Conservation (phyloP, 2,329 filamentous ascomycete genomes). For the Pseudomassariella vexata region DNA sequence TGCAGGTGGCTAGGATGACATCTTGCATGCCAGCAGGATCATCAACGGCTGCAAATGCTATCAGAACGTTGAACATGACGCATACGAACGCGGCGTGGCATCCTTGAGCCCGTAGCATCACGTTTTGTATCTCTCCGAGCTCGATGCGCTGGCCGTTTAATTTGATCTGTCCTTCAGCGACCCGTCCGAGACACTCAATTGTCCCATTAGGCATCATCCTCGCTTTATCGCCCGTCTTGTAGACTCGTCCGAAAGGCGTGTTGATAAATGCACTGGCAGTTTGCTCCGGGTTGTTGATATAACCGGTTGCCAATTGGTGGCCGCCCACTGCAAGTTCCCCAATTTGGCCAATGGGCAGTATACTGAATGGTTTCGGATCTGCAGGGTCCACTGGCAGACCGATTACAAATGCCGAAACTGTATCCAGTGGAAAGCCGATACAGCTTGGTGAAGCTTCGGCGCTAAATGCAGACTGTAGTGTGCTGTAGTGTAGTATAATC, state of each 20-base stretch:
- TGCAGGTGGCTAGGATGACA: constrained; percentile 54
- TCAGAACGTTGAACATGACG: constrained; percentile 62
- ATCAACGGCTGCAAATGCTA: constrained; percentile 65
- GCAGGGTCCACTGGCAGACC: constrained; percentile 32
- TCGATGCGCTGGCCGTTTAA: constrained; percentile 79
- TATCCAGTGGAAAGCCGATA: constrained; percentile 74
- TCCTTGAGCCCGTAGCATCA: constrained; percentile 51
- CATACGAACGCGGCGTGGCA: constrained; percentile 63
- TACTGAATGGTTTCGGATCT: constrained; percentile 28
- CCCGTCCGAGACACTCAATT: constrained; percentile 78
- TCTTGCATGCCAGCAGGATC: constrained; percentile 26
- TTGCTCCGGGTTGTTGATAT: constrained; percentile 75
- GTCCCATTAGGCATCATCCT: constrained; percentile 59
- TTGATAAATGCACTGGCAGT: constrained; percentile 67
- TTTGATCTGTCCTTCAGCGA: constrained; percentile 78
- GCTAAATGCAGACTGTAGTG: constrained; percentile 60
- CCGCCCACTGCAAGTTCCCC: constrained; percentile 83
- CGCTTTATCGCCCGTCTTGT: constrained; percentile 82
- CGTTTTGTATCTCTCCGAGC: constrained; percentile 72
- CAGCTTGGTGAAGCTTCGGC: constrained; percentile 53
- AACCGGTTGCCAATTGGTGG: constrained; percentile 70
- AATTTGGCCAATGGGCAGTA: constrained; percentile 60
- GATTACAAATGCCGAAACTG: constrained; percentile 72
- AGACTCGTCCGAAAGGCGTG: constrained; percentile 63
- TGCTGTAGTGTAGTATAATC: constrained; percentile 49